Evolutionary conservation across 1,139 yeast genomes (phyloP).

Genomic region (Hansenula anomala): DNA sequence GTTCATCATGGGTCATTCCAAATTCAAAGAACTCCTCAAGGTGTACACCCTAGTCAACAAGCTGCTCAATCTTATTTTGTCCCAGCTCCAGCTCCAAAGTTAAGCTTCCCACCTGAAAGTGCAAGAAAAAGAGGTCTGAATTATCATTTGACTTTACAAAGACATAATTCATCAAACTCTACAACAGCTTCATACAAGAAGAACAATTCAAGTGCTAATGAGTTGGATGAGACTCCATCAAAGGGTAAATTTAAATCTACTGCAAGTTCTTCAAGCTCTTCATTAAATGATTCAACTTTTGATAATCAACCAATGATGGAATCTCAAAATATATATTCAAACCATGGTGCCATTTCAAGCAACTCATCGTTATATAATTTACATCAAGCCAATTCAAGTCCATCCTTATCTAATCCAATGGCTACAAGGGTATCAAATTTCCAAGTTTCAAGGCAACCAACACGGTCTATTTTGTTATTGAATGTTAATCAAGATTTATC

Average conservation of each 20-base stretch:
- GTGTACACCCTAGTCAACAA: neutral
- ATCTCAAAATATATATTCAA: conserved; percentile 13
- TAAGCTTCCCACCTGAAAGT: conserved; percentile 33
- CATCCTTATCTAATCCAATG: neutral
- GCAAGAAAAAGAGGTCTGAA: conserved; percentile 10
- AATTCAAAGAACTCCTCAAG: conserved; percentile 5
- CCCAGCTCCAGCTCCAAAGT: conserved; percentile 19
- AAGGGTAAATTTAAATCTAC: conserved; percentile 9
- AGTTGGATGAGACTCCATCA: conserved; percentile 12
- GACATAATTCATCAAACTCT: neutral
- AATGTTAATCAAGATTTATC: conserved; percentile 18
- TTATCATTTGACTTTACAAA: conserved; percentile 5
- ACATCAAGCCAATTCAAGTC: neutral
- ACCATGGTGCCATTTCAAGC: conserved; percentile 13
- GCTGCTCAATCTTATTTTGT: conserved; percentile 17
- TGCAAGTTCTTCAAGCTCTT: conserved; percentile 5
- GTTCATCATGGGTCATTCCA: conserved; percentile 10
- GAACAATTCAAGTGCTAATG: conserved; percentile 2
- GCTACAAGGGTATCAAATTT: conserved; percentile 14
- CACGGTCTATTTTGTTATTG: conserved; percentile 19
- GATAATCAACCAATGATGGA: conserved; percentile 6
- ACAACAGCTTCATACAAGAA: neutral
- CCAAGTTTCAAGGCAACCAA: conserved; percentile 23
- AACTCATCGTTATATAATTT: conserved; percentile 11
- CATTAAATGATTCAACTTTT: conserved; percentile 14